Conservation (phyloP, 2,329 filamentous ascomycete species). For the Stenocarpella maydis region DNA sequence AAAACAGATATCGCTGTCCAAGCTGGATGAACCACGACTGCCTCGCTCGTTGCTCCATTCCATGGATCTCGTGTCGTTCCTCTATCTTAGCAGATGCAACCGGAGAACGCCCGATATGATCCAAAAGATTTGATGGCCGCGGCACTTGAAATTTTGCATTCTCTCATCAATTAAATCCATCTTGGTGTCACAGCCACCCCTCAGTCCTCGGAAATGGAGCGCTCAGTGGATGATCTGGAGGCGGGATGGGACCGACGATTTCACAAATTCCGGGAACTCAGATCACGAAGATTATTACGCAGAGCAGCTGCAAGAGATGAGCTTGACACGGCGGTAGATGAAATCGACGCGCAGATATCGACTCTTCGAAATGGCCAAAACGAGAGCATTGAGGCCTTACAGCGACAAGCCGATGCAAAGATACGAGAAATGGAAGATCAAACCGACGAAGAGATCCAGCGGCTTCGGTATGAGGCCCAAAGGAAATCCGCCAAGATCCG, state of each 20-base stretch:
- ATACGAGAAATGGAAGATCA: background rate
- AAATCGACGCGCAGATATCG: background rate
- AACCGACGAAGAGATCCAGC: background rate
- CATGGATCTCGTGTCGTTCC: background rate
- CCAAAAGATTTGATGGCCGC: background rate
- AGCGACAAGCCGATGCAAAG: background rate
- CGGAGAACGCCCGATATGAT: too few species aligned
- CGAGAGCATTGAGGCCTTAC: background rate
- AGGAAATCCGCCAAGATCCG: background rate
- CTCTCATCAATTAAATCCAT: background rate
- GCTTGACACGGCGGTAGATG: background rate
- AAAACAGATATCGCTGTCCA: too few species aligned
- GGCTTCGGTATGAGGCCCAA: background rate
- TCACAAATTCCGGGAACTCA: background rate
- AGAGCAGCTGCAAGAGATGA: background rate
- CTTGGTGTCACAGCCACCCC: fast-evolving
- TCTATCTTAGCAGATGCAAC: background rate
- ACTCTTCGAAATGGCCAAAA: background rate
- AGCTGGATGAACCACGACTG: background rate
- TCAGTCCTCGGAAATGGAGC: background rate
- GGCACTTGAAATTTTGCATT: too few species aligned
- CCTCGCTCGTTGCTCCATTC: background rate
- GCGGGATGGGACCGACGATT: background rate
- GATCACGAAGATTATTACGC: background rate
- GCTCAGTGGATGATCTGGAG: background rate